Base-by-base conservation (phyloP, 257 asterid species). In the Phtheirospermum japonicum region DNA sequence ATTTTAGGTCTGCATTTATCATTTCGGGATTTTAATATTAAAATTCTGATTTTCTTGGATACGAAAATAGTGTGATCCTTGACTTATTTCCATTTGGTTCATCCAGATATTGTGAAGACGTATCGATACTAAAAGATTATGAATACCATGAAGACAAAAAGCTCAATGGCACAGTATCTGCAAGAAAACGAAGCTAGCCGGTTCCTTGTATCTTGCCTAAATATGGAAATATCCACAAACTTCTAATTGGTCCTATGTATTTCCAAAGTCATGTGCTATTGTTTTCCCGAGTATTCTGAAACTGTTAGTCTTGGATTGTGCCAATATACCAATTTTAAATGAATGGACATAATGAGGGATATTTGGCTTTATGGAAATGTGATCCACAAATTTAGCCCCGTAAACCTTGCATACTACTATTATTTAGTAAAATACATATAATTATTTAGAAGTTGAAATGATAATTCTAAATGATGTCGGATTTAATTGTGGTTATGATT, bases 131-230 rank as follows among this genome's bases (percentile, higher is more conserved):
- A 0, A 57, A 18, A 59, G 63, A 59, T 71, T 52, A 65, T 32
- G 62, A 59, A 53, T 9, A 65, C 20, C 59, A 18, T 42, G 67
- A 52, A 59, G 63, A 45, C n/a, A 42, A 57, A 36, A 11, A 36
- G 6, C 62, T 54, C 30, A 54, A 61, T 16, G n/a, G 31, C 19
- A 67, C 40, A 20, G 51, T n/a, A 51, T 20, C 13, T 19, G 6
- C 19, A 58, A 12, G 31, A 67, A 57, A 18, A 33, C 37, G 57
- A 55, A 64, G 50, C 26, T n/a, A 42, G 67, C 59, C 57, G 68
- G 64, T 72, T 72, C 68, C 13, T 20, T 59, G 72, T 51, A 66
- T 65, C 54, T 66, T 66, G 32, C 65, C 56, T 53, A 45, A 7
- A 68, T 7, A 5, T 20, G 67, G 33, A 59, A 57, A 36, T 18